A percentile compares a stretch with the other conserved stretches of the same genome.
Conservation (phyloP, 495 filamentous ascomycete species). For the Penicillium parvum region DNA sequence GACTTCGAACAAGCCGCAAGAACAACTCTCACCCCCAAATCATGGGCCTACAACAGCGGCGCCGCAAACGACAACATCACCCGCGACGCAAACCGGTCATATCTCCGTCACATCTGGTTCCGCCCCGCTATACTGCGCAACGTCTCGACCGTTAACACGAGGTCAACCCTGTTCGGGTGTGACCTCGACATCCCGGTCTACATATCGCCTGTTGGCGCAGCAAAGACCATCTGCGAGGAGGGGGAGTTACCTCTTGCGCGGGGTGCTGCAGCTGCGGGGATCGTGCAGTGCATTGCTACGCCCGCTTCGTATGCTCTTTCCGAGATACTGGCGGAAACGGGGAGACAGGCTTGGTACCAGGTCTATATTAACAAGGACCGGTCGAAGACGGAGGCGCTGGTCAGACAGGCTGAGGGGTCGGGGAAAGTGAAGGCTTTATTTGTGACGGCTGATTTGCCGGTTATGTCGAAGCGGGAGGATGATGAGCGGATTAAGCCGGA, state of each 20-base stretch:
- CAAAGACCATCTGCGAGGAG: slow-evolving; percentile 53
- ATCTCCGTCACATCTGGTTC: slow-evolving; percentile 54
- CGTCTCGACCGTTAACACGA: slow-evolving; percentile 46
- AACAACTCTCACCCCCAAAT: slow-evolving; percentile 52
- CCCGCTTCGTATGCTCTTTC: slow-evolving; percentile 55
- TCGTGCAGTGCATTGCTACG: slow-evolving; percentile 43
- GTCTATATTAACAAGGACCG: slow-evolving; percentile 69
- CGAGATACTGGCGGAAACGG: slow-evolving; percentile 49
- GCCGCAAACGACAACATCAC: slow-evolving; percentile 68
- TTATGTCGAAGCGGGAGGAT: slow-evolving; percentile 79
- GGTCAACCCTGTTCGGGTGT: slow-evolving; percentile 52
- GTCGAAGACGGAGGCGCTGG: slow-evolving; percentile 48
- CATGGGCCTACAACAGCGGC: slow-evolving; percentile 69
- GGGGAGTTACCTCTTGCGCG: slow-evolving; percentile 60
- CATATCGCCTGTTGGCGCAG: slow-evolving; percentile 67
- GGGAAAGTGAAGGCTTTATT: slow-evolving; percentile 52
- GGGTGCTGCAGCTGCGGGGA: slow-evolving; percentile 41
- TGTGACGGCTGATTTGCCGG: slow-evolving; percentile 80
- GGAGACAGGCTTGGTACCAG: slow-evolving; percentile 51
- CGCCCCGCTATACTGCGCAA: slow-evolving; percentile 68
- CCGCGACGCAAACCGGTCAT: slow-evolving; percentile 39
- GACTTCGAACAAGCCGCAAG: slow-evolving; percentile 64
- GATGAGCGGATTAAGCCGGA: slow-evolving; percentile 64
- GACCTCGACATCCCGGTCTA: slow-evolving; percentile 53
- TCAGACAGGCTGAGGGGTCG: slow-evolving; percentile 35